These are phyloP conservation scores for Aspergillus costaricaensis DNA, from an alignment of 2,329 filamentous ascomycete genomes.

Conservation along the genomic window DNA sequence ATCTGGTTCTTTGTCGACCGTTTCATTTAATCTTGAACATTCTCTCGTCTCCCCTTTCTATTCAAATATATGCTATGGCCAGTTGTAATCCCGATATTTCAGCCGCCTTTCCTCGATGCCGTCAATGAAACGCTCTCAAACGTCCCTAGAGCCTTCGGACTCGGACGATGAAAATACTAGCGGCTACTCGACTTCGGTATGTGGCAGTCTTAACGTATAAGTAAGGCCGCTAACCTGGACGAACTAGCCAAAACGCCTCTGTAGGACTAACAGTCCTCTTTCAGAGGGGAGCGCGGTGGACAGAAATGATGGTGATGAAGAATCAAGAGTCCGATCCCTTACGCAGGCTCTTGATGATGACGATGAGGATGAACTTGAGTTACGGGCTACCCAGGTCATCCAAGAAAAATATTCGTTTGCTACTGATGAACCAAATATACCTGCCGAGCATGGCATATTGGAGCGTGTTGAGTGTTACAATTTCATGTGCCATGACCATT, in stretches of 20 bases:
- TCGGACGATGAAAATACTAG: slow-evolving; percentile 28
- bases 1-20: neutral
- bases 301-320: slow-evolving; percentile 27
- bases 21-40: neutral
- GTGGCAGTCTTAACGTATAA: slow-evolving; percentile 8
- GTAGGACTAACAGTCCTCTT: slow-evolving; percentile 33
- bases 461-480: slow-evolving; percentile 85
- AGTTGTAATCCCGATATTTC: neutral
- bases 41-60: neutral
- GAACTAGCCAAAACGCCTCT: slow-evolving; percentile 45
- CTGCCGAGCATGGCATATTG: slow-evolving; percentile 82
- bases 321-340: slow-evolving; percentile 15
- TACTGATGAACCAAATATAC: slow-evolving; percentile 66
- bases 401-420: slow-evolving; percentile 50
- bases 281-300: slow-evolving; percentile 18
- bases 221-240: neutral
- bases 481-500: slow-evolving; percentile 91
- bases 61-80: neutral
- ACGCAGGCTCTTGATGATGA: slow-evolving; percentile 31
- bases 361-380: slow-evolving; percentile 51
- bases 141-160: slow-evolving; percentile 32
- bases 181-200: slow-evolving; percentile 35
- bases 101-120: slow-evolving; percentile 37
- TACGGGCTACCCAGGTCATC: slow-evolving; percentile 66
- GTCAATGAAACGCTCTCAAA: slow-evolving; percentile 44